Percentiles rank a stretch among this genome's conserved stretches.
Conservation (phyloP, 352 stramenopile genomes). For the Pythium plurisporium region DNA sequence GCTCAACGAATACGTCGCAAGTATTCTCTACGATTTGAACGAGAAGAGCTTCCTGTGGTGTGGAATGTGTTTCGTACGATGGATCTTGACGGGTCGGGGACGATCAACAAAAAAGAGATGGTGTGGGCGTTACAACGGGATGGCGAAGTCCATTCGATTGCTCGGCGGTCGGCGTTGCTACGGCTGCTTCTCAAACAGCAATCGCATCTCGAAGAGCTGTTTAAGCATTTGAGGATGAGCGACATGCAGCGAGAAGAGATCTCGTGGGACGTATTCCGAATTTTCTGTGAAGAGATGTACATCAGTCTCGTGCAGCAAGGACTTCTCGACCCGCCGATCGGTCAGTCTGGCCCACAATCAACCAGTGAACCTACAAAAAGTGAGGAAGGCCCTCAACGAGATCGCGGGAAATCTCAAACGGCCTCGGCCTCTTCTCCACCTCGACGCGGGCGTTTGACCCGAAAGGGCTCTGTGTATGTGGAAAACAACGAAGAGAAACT, state of each 20-base stretch:
- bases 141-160: conserved; percentile 43
- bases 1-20: conserved; percentile 3
- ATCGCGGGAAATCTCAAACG: not conserved
- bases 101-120: conserved; percentile 62
- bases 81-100: conserved; percentile 58
- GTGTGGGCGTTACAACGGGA: conserved; percentile 61
- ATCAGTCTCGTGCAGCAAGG: conserved; percentile 38
- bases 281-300: conserved; percentile 45
- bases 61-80: conserved; percentile 52
- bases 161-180: conserved; percentile 42
- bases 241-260: conserved; percentile 29
- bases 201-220: conserved; percentile 26
- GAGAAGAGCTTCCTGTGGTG: conserved; percentile 34
- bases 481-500: conserved; percentile 35
- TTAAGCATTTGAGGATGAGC: conserved; percentile 25
- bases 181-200: conserved; percentile 54
- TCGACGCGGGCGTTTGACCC: not conserved
- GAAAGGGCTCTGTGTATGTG: conserved; percentile 1
- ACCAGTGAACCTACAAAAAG: too few species aligned
- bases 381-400: too few species aligned
- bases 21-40: conserved; percentile 26
- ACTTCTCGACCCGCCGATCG: conserved; percentile 12
- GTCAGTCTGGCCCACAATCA: too few species aligned
- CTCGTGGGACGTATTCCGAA: conserved; percentile 48
- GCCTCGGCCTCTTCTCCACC: not conserved